phyloP scores from a whole-genome alignment of 805 yeast species.

The Yamadazyma kitorensis region DNA sequence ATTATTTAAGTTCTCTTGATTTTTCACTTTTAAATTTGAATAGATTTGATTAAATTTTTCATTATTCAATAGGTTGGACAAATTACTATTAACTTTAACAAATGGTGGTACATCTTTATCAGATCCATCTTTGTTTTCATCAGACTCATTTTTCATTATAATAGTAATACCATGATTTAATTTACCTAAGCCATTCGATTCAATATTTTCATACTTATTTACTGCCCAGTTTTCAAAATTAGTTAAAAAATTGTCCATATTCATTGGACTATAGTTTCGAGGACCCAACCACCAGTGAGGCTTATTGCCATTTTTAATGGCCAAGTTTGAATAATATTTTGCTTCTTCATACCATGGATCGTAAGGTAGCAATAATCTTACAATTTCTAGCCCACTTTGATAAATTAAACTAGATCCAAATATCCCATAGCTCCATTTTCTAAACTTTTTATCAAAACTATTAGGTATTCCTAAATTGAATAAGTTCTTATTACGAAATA shows the following conservation, averaged over 20 bases:
- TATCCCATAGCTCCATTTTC: conserved; percentile 15
- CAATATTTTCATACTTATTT: conserved; percentile 1
- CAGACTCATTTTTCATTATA: not conserved
- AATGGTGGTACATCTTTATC: too few relatives aligned
- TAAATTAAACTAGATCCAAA: conserved; percentile 49
- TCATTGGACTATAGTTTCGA: conserved; percentile 53
- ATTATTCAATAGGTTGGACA: conserved; percentile 10
- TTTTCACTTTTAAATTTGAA: conserved; percentile 14
- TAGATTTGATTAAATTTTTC: conserved; percentile 32
- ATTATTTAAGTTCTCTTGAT: conserved; percentile 16
- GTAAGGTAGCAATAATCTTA: conserved; percentile 43
- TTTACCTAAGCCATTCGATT: not conserved
- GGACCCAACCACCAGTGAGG: conserved; percentile 71
- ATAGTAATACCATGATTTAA: conserved; percentile 3
- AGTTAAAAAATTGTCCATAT: conserved; percentile 31
- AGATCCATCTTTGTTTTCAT: too few relatives aligned
- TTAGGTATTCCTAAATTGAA: conserved; percentile 11
- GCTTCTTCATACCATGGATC: conserved; percentile 81
- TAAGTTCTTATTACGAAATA: conserved; percentile 13
- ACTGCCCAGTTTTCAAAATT: conserved; percentile 17
- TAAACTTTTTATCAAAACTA: conserved; percentile 11
- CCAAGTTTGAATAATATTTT: conserved; percentile 47
- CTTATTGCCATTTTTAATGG: conserved; percentile 45
- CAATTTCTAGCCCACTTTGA: conserved; percentile 54
- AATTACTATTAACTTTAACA: conserved; percentile 2